Conservation (phyloP, 768 basidiomycete genomes). For the Hygrophorus pudorinus region DNA sequence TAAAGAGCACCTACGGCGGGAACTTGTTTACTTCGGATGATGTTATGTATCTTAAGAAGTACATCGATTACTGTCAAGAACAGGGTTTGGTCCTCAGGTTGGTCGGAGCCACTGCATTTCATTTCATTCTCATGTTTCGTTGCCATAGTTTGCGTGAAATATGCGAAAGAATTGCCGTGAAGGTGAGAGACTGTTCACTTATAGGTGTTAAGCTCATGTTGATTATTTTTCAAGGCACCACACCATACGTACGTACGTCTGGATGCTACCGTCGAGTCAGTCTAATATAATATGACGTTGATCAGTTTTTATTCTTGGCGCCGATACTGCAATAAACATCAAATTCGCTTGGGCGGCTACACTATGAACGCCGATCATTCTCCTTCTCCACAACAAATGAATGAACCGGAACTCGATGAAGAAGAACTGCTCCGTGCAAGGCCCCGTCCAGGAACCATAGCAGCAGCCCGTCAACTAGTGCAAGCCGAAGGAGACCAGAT, state of each 20-base stretch:
- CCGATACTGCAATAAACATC: conserved; percentile 87
- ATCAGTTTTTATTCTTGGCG: conserved; percentile 83
- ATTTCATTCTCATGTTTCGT: conserved; percentile 3
- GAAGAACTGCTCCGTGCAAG: conserved; percentile 27
- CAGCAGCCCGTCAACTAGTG: conserved; percentile 28
- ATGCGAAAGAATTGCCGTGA: conserved; percentile 78
- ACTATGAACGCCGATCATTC: conserved; percentile 58
- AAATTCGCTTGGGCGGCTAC: conserved; percentile 82
- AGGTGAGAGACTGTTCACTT: conserved; percentile 31
- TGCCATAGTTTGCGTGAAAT: conserved; percentile 60
- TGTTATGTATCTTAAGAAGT: conserved; percentile 73
- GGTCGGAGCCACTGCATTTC: conserved; percentile 6
- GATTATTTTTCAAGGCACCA: conserved; percentile 45
- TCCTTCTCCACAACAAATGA: conserved; percentile 33
- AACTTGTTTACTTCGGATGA: conserved; percentile 83
- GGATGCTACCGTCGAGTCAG: background rate
- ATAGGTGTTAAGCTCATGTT: conserved; percentile 6
- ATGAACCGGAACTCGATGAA: conserved; percentile 33
- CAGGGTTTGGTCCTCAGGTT: conserved; percentile 77
- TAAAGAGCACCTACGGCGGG: conserved; percentile 85
- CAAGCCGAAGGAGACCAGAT: conserved; percentile 12
- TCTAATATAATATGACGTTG: background rate
- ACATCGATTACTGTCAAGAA: conserved; percentile 86
- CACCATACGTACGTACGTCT: conserved; percentile 64
- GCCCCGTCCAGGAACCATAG: conserved; percentile 33